phyloP scores from a whole-genome alignment of 306 rosid genomes.

The Vachellia collinsii region DNA sequence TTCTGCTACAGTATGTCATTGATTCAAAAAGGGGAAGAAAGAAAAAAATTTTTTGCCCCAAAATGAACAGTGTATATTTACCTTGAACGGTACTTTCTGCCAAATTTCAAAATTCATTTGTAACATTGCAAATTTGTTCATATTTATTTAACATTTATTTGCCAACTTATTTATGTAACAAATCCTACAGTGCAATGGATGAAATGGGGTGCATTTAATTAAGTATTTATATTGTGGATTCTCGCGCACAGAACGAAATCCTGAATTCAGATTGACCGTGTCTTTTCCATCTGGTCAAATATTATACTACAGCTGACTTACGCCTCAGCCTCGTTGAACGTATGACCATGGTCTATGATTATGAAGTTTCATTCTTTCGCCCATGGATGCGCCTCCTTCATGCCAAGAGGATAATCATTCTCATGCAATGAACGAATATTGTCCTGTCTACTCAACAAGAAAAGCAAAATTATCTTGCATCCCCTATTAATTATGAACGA shows the following conservation, averaged over 20 bases:
- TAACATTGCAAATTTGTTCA: not conserved
- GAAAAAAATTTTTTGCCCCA: too few species aligned
- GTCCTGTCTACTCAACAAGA: too few species aligned
- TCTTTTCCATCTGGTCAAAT: slow-evolving; percentile 21
- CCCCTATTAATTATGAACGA: not conserved
- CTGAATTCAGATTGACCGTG: not conserved
- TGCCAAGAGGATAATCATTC: not conserved
- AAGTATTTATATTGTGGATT: not conserved
- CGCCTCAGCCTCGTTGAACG: not conserved
- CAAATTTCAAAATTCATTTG: not conserved
- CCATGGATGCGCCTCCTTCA: not conserved
- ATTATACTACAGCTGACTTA: not conserved
- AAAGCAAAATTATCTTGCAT: not conserved
- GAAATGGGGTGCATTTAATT: not conserved
- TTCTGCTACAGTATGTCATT: not conserved
- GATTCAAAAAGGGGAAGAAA: too few species aligned
- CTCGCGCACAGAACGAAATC: not conserved
- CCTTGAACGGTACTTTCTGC: not conserved
- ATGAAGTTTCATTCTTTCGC: not conserved
- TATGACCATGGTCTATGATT: not conserved
- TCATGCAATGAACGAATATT: not conserved
- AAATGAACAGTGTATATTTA: too few species aligned
- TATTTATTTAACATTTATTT: too few species aligned
- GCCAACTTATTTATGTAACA: too few species aligned
- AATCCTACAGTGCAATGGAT: too few species aligned